Conservation (phyloP, 2,329 filamentous ascomycete genomes). For the Diaporthe capsici region DNA sequence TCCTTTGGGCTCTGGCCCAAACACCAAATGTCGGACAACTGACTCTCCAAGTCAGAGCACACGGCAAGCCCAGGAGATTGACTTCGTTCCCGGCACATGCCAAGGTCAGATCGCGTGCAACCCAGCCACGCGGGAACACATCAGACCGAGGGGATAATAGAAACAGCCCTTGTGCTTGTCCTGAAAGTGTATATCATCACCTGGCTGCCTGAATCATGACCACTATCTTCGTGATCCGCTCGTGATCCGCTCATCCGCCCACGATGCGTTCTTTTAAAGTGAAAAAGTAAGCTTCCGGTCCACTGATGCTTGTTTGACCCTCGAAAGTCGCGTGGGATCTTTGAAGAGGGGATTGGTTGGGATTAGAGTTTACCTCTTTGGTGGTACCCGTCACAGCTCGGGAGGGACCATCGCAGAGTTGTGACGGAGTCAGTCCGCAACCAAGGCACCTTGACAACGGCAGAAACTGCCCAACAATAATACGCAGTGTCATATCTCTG, state of each 20-base stretch:
- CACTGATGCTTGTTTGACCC: conserved; percentile 8
- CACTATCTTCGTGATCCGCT: background rate
- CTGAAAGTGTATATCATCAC: background rate
- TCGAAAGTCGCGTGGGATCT: background rate
- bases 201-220: background rate
- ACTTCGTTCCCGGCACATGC: conserved; percentile 28
- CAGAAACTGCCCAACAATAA: background rate
- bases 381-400: conserved; percentile 8
- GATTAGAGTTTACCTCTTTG: conserved; percentile 21
- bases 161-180: conserved; percentile 15
- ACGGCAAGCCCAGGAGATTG: conserved; percentile 14
- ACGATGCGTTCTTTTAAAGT: background rate
- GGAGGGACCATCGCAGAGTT: background rate
- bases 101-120: conserved; percentile 19
- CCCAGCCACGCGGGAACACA: conserved; percentile 25
- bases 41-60: conserved; percentile 26
- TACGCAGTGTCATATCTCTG: background rate
- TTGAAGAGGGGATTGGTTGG: background rate
- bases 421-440: background rate
- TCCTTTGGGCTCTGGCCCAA: conserved; percentile 8
- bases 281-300: background rate
- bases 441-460: background rate
- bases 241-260: conserved; percentile 17
- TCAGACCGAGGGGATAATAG: conserved; percentile 20
- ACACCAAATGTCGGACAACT: conserved; percentile 26